Conservation (phyloP, 2,329 filamentous ascomycete species). For the Lecanoromycetidae sp. region DNA sequence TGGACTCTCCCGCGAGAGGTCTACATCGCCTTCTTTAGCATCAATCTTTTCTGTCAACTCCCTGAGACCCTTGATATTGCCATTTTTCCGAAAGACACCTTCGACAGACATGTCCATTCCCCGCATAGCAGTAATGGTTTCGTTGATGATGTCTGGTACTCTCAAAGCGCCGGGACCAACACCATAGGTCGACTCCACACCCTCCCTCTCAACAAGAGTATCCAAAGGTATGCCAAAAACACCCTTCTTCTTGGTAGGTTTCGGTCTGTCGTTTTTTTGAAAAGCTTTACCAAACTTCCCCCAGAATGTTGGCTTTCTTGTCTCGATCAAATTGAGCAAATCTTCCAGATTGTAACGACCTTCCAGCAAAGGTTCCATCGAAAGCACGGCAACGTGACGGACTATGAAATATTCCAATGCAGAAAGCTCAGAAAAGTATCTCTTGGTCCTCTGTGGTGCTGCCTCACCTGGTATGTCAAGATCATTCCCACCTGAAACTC, state of each 20-base stretch:
- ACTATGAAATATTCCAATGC: constrained; percentile 96
- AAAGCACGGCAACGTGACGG: constrained; percentile 83
- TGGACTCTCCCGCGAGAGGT: constrained; percentile 76
- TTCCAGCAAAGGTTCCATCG: constrained; percentile 85
- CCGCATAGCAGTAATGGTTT: constrained; percentile 85
- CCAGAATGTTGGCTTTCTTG: constrained; percentile 90
- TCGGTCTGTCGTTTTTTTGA: constrained; percentile 49
- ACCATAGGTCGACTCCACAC: constrained; percentile 93
- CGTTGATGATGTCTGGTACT: constrained; percentile 89
- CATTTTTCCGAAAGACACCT: constrained; percentile 97
- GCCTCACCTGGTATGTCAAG: constrained; percentile 36
- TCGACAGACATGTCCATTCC: constrained; percentile 99
- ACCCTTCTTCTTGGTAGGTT: constrained; percentile 77
- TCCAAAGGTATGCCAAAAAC: constrained; percentile 87
- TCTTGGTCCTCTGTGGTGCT: constrained; percentile 50
- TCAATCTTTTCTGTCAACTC: constrained; percentile 81
- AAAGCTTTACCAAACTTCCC: constrained; percentile 96
- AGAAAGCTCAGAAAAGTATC: constrained; percentile 92
- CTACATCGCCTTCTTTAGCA: constrained; percentile 69
- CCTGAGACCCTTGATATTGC: constrained; percentile 88
- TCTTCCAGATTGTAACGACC: constrained; percentile 89
- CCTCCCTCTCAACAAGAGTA: constrained; percentile 78
- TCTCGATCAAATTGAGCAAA: constrained; percentile 81
- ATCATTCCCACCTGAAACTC: constrained; percentile 42
- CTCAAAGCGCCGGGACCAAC: constrained; percentile 83